Conservation (phyloP, 208 protist genomes). For the Leishmania arabica region DNA sequence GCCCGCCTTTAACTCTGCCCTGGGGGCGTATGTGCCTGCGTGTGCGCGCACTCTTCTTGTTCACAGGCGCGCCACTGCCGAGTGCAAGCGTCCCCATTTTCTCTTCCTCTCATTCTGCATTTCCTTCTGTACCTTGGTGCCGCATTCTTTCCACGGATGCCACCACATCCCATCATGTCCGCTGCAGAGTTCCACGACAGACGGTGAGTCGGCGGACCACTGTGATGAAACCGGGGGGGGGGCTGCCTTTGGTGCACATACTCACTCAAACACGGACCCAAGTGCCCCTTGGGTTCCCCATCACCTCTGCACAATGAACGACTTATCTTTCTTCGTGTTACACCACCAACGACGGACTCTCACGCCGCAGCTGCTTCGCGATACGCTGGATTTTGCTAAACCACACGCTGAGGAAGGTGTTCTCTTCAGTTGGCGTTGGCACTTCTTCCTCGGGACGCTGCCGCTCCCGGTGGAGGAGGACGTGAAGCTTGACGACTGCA, state of each 20-base stretch:
- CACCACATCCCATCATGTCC: background rate
- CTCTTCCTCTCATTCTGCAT: background rate
- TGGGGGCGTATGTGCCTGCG: background rate
- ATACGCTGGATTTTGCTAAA: conserved; percentile 33
- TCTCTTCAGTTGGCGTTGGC: conserved; percentile 51
- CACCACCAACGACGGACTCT: conserved; percentile 12
- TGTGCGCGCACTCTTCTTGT: background rate
- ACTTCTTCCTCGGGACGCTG: conserved; percentile 47
- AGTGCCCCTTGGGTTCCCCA: background rate
- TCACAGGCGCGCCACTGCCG: background rate
- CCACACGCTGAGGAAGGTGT: conserved; percentile 1
- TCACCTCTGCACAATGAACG: conserved; percentile 31
- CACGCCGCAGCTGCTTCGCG: conserved; percentile 32
- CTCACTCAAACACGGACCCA: background rate
- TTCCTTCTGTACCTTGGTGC: background rate
- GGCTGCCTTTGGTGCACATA: background rate
- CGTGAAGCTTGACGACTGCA: background rate
- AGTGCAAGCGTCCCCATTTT: background rate
- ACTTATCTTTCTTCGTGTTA: conserved; percentile 29
- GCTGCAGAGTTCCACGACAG: background rate
- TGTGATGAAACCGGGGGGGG: background rate
- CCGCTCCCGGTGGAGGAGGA: conserved; percentile 14
- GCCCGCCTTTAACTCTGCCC: background rate
- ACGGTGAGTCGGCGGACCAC: background rate
- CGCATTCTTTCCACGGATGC: background rate